phyloP scores from a whole-genome alignment of 371 early-diverging fungal species.

The Funneliformis caledonium region DNA sequence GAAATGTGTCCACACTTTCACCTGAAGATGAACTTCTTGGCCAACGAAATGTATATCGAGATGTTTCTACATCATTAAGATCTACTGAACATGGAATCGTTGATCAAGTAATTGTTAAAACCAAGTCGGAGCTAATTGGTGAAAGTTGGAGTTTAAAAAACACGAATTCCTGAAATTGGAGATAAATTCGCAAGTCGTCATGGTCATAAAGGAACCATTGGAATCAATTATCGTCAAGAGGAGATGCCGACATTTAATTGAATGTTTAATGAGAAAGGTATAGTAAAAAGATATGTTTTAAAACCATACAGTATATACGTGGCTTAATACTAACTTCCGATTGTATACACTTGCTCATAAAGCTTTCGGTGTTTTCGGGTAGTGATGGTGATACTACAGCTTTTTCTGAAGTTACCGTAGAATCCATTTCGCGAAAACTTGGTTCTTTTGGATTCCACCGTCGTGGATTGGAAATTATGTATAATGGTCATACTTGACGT shows the following conservation, averaged over 20 bases:
- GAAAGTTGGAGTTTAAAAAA: slow-evolving; percentile 78
- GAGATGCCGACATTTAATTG: slow-evolving; percentile 86
- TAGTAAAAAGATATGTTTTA: slow-evolving; percentile 11
- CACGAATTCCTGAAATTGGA: slow-evolving; percentile 88
- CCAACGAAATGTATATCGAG: slow-evolving; percentile 71
- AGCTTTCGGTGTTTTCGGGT: slow-evolving; percentile 72
- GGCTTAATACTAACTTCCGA: background rate
- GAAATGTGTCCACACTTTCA: slow-evolving; percentile 74
- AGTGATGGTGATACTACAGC: slow-evolving; percentile 90
- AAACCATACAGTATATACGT: background rate
- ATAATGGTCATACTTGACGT: slow-evolving; percentile 84
- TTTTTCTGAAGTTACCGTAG: slow-evolving; percentile 81
- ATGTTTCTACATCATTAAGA: slow-evolving; percentile 71
- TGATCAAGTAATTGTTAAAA: slow-evolving; percentile 79
- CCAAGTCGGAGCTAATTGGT: slow-evolving; percentile 70
- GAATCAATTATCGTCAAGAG: slow-evolving; percentile 85
- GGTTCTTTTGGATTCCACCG: slow-evolving; percentile 69
- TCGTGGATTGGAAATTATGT: slow-evolving; percentile 83
- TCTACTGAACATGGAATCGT: slow-evolving; percentile 74
- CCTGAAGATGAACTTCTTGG: slow-evolving; percentile 68
- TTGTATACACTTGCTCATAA: background rate
- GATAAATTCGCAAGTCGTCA: slow-evolving; percentile 78
- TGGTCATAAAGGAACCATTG: slow-evolving; percentile 93
- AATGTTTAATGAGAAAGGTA: slow-evolving; percentile 73
- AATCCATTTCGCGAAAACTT: slow-evolving; percentile 68